Percentiles rank a stretch among this genome's conserved stretches.
These are phyloP conservation scores for Vitis riparia DNA, from an alignment of 164 flowering plant genomes.

Conservation along the genomic window DNA sequence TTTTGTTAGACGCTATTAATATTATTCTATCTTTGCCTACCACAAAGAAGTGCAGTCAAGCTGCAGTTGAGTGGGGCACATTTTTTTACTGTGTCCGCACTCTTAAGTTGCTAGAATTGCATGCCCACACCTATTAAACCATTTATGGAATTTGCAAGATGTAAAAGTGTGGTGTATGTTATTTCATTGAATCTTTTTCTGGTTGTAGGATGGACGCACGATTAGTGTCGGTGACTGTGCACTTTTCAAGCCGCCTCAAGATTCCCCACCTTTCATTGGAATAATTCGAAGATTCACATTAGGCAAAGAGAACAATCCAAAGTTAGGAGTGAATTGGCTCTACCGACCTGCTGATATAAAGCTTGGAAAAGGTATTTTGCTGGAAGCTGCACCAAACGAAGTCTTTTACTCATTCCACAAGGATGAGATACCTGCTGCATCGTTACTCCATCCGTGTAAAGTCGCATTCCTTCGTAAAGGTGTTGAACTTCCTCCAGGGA, in stretches of 20 bases:
- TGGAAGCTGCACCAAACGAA: slow-evolving; percentile 93
- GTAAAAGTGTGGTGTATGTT: neutral
- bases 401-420: slow-evolving; percentile 87
- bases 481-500: slow-evolving; percentile 83
- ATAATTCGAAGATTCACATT: slow-evolving; percentile 55
- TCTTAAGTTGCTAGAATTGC: no score
- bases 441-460: slow-evolving; percentile 95
- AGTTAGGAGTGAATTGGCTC: slow-evolving; percentile 81
- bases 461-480: slow-evolving; percentile 95
- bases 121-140: no score
- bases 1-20: no score
- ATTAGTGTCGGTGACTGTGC: slow-evolving; percentile 92
- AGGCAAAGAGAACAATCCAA: slow-evolving; percentile 43
- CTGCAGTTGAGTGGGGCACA: no score
- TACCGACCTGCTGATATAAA: slow-evolving; percentile 85
- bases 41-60: no score
- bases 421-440: slow-evolving; percentile 91
- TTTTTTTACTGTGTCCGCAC: no score
- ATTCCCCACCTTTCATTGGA: slow-evolving; percentile 89
- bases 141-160: neutral
- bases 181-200: neutral
- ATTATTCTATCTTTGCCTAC: no score
- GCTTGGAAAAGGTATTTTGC: slow-evolving; percentile 71
- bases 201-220: slow-evolving; percentile 79
- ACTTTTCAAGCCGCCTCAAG: slow-evolving; percentile 76